phyloP scores from a whole-genome alignment of 1,284 basidiomycete genomes.

The Amylostereum areolatum region DNA sequence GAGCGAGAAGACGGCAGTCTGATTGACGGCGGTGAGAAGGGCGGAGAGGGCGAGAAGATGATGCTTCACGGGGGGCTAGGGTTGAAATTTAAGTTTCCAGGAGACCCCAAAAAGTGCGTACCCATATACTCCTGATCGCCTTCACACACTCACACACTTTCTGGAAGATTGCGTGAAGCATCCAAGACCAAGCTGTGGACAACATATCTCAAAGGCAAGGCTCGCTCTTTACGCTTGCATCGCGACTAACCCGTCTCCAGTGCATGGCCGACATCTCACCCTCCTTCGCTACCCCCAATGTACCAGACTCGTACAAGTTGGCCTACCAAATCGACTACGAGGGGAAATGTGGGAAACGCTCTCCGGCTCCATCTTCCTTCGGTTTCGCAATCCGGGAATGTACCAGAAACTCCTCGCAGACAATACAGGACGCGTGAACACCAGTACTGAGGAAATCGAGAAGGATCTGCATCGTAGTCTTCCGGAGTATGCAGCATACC shows the following conservation, averaged over 20 bases:
- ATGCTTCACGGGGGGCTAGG: slow-evolving; percentile 84
- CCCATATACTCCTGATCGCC: slow-evolving; percentile 5
- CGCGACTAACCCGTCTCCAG: slow-evolving; percentile 26
- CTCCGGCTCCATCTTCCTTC: slow-evolving; percentile 90
- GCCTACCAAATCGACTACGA: slow-evolving; percentile 89
- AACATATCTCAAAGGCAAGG: slow-evolving; percentile 75
- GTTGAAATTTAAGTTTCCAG: slow-evolving; percentile 86
- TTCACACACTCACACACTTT: not conserved
- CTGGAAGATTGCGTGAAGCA: slow-evolving; percentile 78
- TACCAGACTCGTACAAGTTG: slow-evolving; percentile 94
- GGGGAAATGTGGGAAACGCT: slow-evolving; percentile 99
- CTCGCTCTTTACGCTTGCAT: not conserved
- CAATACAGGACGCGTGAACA: slow-evolving; percentile 76
- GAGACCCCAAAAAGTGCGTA: slow-evolving; percentile 85
- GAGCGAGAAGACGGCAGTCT: slow-evolving; percentile 64
- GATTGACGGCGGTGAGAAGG: slow-evolving; percentile 38
- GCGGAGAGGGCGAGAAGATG: slow-evolving; percentile 51
- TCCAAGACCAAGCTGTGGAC: slow-evolving; percentile 98
- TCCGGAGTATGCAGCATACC: slow-evolving; percentile 93
- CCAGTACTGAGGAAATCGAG: slow-evolving; percentile 98
- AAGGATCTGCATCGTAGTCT: slow-evolving; percentile 95
- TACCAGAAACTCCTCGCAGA: slow-evolving; percentile 80
- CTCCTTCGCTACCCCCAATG: slow-evolving; percentile 96
- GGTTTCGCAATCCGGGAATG: slow-evolving; percentile 82
- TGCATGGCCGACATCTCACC: slow-evolving; percentile 84